Base-by-base conservation (phyloP, 371 early-diverging fungal genomes). In the Haplosporangium sp. region DNA sequence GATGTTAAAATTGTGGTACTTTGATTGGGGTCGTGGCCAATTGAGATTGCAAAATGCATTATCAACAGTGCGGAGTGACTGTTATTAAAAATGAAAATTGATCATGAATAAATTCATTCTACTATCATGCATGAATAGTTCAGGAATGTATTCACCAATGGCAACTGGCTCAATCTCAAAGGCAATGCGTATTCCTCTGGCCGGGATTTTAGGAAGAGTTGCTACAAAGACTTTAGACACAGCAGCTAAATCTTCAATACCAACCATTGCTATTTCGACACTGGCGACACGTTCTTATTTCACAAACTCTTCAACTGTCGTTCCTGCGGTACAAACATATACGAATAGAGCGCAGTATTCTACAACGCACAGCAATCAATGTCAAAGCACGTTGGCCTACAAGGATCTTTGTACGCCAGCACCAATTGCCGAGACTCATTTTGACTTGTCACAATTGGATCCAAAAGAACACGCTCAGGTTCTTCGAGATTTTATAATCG, bases 401-500 rank as follows among this genome's bases (percentile, higher is more conserved):
- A 35, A 53, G 1, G 40, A 19, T 10, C 63, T 78, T 2, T 2
- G 47, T 17, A 78, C 74, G 9, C 56, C 67, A 0, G 7, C 63
- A 6, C 44, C 56, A 0, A 59, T 78, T 39, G 78, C 74, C 1
- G 20, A 58, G 3, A 19, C 73, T 0, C 63, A 73, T 47, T 78
- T 73, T 70, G 78, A 78, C 39, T 71, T 78, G 4, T 63, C 74
- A 7, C 50, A 60, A 13, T 69, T 78, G 66, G 65, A 60, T 4
- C 9, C 59, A 6, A 6, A 8, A 9, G 78, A 78, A 59, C 69
- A 62, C 11, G 67, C 58, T 35, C 78, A 73, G 60, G 73, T 78
- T 62, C 53, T 75, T 0, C 50, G 59, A 17, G 85, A 86, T 55
- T 85, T 87, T 58, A 71, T 85, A 39, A 58, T 90, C 35, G 67